A percentile compares a stretch with the other conserved stretches of the same genome.
Conservation (phyloP, 345 rosid species). For the Eutrema heterophyllum region DNA sequence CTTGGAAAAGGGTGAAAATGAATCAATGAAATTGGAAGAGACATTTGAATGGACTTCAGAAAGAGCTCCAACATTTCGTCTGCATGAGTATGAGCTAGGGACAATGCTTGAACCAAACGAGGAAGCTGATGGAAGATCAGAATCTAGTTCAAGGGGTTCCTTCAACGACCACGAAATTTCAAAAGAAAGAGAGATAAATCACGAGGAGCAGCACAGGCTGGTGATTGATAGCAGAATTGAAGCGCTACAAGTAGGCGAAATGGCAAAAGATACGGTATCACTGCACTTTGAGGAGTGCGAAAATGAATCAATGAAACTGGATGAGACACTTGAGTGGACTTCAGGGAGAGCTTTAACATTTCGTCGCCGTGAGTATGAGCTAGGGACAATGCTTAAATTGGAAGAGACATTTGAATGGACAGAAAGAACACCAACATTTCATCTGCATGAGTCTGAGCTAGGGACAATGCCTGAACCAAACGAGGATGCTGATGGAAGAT, state of each 20-base stretch:
- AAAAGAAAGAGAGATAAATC: background rate
- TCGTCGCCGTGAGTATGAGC: constrained; percentile 6
- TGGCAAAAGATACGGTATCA: background rate
- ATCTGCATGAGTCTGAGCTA: background rate
- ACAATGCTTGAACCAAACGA: background rate
- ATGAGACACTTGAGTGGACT: constrained; percentile 21
- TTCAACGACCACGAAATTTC: background rate
- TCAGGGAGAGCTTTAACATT: constrained; percentile 22
- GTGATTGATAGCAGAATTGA: background rate
- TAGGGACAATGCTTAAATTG: background rate
- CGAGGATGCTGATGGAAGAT: background rate
- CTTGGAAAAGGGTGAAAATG: background rate
- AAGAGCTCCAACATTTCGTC: constrained; percentile 14
- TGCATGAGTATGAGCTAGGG: background rate
- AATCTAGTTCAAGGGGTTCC: constrained; percentile 5
- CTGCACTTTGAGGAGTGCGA: background rate
- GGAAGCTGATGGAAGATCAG: constrained; percentile 5
- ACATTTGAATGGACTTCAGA: constrained; percentile 15
- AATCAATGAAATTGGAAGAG: background rate
- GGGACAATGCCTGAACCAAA: background rate
- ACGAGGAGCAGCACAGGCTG: background rate
- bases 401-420: constrained; percentile 4
- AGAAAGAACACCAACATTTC: constrained; percentile 5
- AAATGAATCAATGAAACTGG: background rate
- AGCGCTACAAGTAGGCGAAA: background rate